Base-by-base conservation (phyloP, 176 grass and related monocot genomes). In the Zea mays region DNA sequence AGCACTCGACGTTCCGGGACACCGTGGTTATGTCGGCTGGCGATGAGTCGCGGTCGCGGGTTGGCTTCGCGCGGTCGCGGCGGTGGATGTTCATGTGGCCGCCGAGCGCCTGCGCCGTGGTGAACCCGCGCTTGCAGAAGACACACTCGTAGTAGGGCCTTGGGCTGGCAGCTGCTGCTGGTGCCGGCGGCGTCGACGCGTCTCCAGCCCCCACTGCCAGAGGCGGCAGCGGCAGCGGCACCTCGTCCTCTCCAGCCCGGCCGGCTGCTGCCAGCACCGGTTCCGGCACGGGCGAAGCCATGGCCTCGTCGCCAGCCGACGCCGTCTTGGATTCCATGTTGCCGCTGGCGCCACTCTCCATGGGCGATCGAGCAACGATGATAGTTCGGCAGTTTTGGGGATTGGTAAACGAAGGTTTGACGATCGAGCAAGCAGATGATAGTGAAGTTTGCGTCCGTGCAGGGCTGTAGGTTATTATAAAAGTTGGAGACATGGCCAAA, bases 11-110 rank as follows among this genome's bases (percentile, higher is more conserved):
- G 70, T 62, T 36, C 69, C 44, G 60, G 21, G 78, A 48, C 16
- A 36, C 66, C 44, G 75, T 19, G 3, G 60, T 11, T 9, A 27
- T 58, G 67, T 37, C 15, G 0, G 42, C 5, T 21, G 43, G 46
- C 4, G 51, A 13, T 27, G 27, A 27, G 27, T 27, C 27, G 27
- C 27, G 27, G 39, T 76, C 45, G 51, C 75, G 71, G 36, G 45
- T 15, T 3, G 59, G 71, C 77, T 69, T 85, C 3, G 54, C 84
- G 3, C 83, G 86, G 62, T 79, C 84, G 9, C 74, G 84, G 62
- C 90, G 86, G 73, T 92, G 90, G 90, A 92, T 88, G 66, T 92
- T 92, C 90, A 88, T 92, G 83, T 92, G 86, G 19, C 90, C 90
- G 8, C 90, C 90, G 3, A 92, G 83, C 17, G 90, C 90, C 71